Conservation (phyloP, 2,329 filamentous ascomycete species). For the Curvularia verruculosa region DNA sequence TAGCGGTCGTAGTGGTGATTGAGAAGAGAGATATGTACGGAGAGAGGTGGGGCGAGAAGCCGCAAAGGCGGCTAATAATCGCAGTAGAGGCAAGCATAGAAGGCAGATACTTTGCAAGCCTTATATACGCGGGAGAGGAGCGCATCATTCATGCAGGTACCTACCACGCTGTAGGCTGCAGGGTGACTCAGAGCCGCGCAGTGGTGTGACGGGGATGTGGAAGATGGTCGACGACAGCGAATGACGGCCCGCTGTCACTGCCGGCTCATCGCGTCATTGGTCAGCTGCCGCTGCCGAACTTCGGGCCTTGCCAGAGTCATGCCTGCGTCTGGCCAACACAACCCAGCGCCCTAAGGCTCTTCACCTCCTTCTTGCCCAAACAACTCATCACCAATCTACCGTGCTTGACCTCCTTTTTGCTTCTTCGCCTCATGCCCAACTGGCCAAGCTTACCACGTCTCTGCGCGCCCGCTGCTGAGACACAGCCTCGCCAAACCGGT, state of each 20-base stretch:
- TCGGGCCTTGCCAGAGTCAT: conserved; percentile 36
- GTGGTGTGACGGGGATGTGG: conserved; percentile 22
- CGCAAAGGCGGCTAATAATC: conserved; percentile 37
- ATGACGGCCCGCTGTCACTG: conserved; percentile 23
- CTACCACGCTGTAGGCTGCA: conserved; percentile 35
- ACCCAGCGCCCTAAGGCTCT: conserved; percentile 22
- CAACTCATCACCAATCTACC: conserved; percentile 6
- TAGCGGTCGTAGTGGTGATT: too few species aligned
- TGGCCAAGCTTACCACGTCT: background rate
- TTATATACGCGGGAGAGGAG: conserved; percentile 35
- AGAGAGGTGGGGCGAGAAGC: conserved; percentile 33
- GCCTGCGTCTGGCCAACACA: conserved; percentile 23
- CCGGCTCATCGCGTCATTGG: conserved; percentile 39
- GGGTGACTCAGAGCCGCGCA: conserved; percentile 45
- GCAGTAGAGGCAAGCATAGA: conserved; percentile 22
- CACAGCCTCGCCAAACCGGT: background rate
- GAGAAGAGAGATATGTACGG: conserved; percentile 5
- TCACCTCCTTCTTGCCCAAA: conserved; percentile 22
- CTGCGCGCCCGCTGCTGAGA: conserved; percentile 2
- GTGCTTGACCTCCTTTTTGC: conserved; percentile 11
- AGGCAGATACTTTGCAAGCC: conserved; percentile 22
- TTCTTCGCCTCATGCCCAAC: conserved; percentile 15
- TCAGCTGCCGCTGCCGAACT: conserved; percentile 38
- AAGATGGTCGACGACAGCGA: conserved; percentile 27
- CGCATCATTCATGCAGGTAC: conserved; percentile 29